Evolutionary conservation across 306 rosid species (phyloP).

Genomic region (Prunus persica): Prunus_persica_NCBIv2 NC_034009.1:46753501-46754000

Average conservation of each 20-base stretch:
- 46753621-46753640: neutral
- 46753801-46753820: neutral
- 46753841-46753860: neutral
- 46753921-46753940: too few species aligned
- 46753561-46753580: neutral
- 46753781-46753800: neutral
- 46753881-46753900: neutral
- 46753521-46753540: slow-evolving; percentile 72
- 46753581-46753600: neutral
- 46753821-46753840: neutral
- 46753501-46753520: slow-evolving; percentile 80
- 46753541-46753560: slow-evolving; percentile 59
- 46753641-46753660: neutral
- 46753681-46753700: neutral
- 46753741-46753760: too few species aligned
- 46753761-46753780: neutral
- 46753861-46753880: neutral
- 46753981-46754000: too few species aligned
- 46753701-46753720: too few species aligned
- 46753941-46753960: too few species aligned
- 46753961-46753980: too few species aligned
- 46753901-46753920: too few species aligned
- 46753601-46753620: neutral
- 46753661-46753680: too few species aligned
- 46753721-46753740: too few species aligned